Evolutionary conservation across 768 basidiomycete genomes (phyloP), one percentile per base, ranked within the genome.

Genomic region (Tephrocybe sp.): DNA sequence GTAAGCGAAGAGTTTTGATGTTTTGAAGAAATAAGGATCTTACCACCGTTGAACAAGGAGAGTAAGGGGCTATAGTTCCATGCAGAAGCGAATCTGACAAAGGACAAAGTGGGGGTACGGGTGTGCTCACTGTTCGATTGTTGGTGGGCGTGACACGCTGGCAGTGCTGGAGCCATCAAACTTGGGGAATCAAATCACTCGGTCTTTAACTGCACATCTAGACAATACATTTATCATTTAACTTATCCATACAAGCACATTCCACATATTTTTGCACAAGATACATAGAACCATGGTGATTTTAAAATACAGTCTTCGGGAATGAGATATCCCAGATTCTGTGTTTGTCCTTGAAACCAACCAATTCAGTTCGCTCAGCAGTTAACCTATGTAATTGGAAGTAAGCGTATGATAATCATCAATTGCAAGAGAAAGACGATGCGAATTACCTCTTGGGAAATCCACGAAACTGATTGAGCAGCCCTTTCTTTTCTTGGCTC

Each of bases 31-130:
- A 48, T 23, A 26, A 26, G 52, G 60, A 62, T 62, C 59, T 64
- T 56, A 68, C 67, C 66, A 63, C 55, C 57, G 54, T 58, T 56
- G 45, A 59, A 57, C 57, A 55, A 60, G 39, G 51, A 52, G 49
- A 39, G 49, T 39, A 56, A 49, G 41, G 13, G 35, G 33, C 63
- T 62, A 59, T 62, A 68, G 60, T 70, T 68, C 74, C 76, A 77
- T 77, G 61, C 73, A 76, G 66, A 50, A 54, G 54, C 53, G 53
- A 42, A 45, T 39, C 39, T 34, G 36, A 48, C 35, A 43, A 42
- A 34, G 51, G 33, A 19, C 38, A 31, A 39, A 38, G 26, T 26
- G 26, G 26, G 32, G 20, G n/a, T n/a, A 50, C 52, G 20, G 55
- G 42, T n/a, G 52, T n/a, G n/a, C n/a, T 41, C 54, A 42, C 39